Evolutionary conservation across 225 moss, liverwort and hornwort genomes (phyloP), one percentile per base, ranked within the genome.

Genomic region (Sphagnum tenellum): DNA sequence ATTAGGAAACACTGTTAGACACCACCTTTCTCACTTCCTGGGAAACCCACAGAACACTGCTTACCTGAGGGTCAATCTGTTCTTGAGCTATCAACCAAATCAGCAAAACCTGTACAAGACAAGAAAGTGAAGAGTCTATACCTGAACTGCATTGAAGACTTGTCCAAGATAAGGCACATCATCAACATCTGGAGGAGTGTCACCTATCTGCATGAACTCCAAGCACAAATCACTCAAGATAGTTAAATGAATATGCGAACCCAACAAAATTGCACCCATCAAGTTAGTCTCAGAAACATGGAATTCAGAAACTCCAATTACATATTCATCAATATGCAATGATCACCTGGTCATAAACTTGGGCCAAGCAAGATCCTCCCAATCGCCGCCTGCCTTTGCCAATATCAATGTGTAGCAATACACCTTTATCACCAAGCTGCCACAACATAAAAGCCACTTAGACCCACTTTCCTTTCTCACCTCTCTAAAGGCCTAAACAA

Each of bases 341-440:
- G 52, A 48, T 46, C 61, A 96, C 92, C 92, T 98, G 98, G 73
- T 93, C 93, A 78, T 87, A 93, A 66, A 74, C 90, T 72, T 98
- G 90, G 50, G 98, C 98, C 63, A 98, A 83, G 70, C 90, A 89
- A 14, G 98, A 93, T 62, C 98, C 98, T 75, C 93, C 98, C 75
- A 93, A 79, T 57, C 89, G 93, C 64, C 93, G 85, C 58, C 87
- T 89, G 52, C 98, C 90, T 64, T 84, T 84, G 64, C 79, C 89
- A 46, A 98, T 77, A 76, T 98, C 98, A 65, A 98, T 88, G 74
- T 90, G 90, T 72, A 98, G 66, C 44, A 98, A 77, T 56, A 88
- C 83, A 64, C 98, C 93, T 61, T 87, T 76, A 76, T 90, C 83
- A 66, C 80, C 82, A 67, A 98, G 89, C 98, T 92, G 52, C 52